Evolutionary conservation across 2,329 filamentous ascomycete genomes (phyloP), one percentile per base, ranked within the genome.

Genomic region (Diaporthe ampelina): DNA sequence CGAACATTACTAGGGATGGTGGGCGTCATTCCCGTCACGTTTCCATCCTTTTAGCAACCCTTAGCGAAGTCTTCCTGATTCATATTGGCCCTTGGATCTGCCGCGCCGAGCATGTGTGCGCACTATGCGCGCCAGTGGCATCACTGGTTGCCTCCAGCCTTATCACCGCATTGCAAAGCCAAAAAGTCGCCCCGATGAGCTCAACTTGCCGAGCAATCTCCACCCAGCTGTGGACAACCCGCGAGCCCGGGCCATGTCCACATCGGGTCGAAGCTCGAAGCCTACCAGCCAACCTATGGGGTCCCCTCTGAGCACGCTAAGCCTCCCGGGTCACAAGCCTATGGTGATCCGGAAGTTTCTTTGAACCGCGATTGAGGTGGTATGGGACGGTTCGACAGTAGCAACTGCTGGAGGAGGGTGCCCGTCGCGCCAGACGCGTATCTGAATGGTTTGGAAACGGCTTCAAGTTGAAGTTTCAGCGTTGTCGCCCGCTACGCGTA

Each of bases 381-480:
- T 45, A 54, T 68, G 32, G 48, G 48, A 68, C 32, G 63, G 63
- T 15, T 40, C 52, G 45, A 40, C 45, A 37, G 6, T 32, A 26
- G 32, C 48, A 68, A 68, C 63, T 48, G 21, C 45, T 32, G 40
- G 29, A 37, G 32, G 29, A 9, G 48, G 48, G 13, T 32, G 32
- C 4, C 32, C 48, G 63, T 68, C 63, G 48, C 48, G 63, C 63
- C 48, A 54, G 19, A 68, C 48, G 63, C 48, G 45, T 68, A 9
- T 54, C 63, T 40, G 37, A 54, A 40, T 35, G n/a, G 63, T 67
- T 67, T 67, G n/a, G 63, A 35, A 67, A 37, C 45, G 19, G 45
- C 63, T 67, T 67, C 63, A 67, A 24, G 45, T 67, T 67, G 63
- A 54, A 40, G 63, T 54, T 54, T 68, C 63, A 68, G 63, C 48